A percentile compares a stretch with the other conserved stretches of the same genome.
phyloP scores from a whole-genome alignment of 352 stramenopile species.

The Globisporangium orthogonon region DNA sequence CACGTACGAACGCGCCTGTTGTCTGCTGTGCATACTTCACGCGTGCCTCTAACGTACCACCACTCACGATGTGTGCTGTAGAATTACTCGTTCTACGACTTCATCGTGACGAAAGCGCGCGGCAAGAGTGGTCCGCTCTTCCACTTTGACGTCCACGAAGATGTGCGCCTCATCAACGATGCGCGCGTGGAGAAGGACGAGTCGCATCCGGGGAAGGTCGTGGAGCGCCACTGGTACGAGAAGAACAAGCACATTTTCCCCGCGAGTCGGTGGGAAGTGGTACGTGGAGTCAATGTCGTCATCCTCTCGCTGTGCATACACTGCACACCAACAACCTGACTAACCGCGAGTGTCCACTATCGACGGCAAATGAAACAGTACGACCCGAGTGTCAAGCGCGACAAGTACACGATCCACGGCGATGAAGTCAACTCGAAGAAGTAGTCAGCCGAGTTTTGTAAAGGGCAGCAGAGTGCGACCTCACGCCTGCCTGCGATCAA shows the following conservation, averaged over 20 bases:
- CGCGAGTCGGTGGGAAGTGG: constrained; percentile 96
- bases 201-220: constrained; percentile 97
- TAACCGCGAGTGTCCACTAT: not conserved
- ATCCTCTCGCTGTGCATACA: not conserved
- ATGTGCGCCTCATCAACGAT: constrained; percentile 90
- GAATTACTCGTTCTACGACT: constrained; percentile 98
- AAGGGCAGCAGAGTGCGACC: not conserved
- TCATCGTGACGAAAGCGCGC: constrained; percentile 96
- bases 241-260: constrained; percentile 99
- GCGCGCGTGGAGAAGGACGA: constrained; percentile 95
- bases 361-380: constrained; percentile 30
- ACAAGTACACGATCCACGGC: constrained; percentile 81
- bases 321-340: not conserved
- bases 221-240: constrained; percentile 97
- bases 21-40: not conserved
- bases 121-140: constrained; percentile 97
- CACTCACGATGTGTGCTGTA: constrained; percentile 14
- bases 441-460: constrained; percentile 6
- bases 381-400: constrained; percentile 63
- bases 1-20: constrained; percentile 37
- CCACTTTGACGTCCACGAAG: constrained; percentile 96
- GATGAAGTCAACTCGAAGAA: constrained; percentile 44
- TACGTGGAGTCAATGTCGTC: constrained; percentile 18
- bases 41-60: too few species aligned
- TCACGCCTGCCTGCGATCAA: too few species aligned